Percentiles rank a stretch among this genome's conserved stretches.
Conservation (phyloP, 2,329 filamentous ascomycete genomes). For the Orbilia oligospora region DNA sequence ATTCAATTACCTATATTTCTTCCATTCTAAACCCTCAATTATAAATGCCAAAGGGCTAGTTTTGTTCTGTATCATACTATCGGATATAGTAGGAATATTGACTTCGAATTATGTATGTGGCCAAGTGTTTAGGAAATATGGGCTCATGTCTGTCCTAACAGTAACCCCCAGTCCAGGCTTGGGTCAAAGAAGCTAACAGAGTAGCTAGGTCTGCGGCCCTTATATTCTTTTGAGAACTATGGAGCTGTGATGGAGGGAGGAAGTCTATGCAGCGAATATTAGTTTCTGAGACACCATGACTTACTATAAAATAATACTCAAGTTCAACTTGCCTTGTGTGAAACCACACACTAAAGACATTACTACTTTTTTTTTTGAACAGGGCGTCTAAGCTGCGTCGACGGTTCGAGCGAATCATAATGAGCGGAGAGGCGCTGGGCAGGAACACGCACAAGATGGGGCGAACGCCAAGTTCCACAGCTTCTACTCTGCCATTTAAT, state of each 20-base stretch:
- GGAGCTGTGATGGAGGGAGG: too few species aligned
- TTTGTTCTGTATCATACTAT: background rate
- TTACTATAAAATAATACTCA: background rate
- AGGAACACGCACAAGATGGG: constrained; percentile 33
- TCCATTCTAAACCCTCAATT: background rate
- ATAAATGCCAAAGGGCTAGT: background rate
- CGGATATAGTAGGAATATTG: background rate
- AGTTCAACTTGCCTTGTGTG: background rate
- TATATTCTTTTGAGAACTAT: too few species aligned
- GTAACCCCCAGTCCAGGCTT: too few species aligned
- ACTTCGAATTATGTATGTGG: too few species aligned
- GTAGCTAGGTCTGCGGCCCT: too few species aligned
- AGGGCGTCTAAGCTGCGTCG: constrained; percentile 9
- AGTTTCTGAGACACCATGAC: background rate
- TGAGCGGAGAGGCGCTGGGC: constrained; percentile 43
- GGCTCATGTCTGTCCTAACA: too few species aligned
- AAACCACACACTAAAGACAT: background rate
- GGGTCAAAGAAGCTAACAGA: too few species aligned
- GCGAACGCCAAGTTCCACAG: constrained; percentile 27
- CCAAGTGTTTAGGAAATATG: too few species aligned
- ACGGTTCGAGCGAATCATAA: constrained; percentile 36
- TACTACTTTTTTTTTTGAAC: background rate
- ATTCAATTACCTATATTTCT: background rate
- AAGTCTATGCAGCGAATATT: too few species aligned
- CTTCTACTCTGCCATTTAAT: background rate